Conservation (phyloP, 148 eudicot genomes). For the Camellia japonica region DNA sequence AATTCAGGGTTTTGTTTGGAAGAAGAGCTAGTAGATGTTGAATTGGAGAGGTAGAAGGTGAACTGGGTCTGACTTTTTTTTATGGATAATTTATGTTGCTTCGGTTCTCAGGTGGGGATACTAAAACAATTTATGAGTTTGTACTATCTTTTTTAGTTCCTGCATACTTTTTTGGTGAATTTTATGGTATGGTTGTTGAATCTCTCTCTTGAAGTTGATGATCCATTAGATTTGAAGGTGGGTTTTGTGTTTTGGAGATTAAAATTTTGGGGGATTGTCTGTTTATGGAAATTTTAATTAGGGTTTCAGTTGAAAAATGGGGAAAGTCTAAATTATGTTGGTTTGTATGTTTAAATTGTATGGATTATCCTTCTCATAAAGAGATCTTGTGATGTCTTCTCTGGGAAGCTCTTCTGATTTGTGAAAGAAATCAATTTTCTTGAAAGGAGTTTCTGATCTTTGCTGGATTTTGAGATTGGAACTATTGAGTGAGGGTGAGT, state of each 20-base stretch:
- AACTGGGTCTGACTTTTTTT: conserved; percentile 23
- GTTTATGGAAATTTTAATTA: background rate
- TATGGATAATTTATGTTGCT: conserved; percentile 68
- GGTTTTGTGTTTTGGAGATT: background rate
- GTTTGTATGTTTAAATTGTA: background rate
- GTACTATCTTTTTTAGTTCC: background rate
- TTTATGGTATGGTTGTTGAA: background rate
- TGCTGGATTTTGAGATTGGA: background rate
- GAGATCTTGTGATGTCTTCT: conserved; percentile 7
- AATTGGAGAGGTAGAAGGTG: conserved; percentile 30
- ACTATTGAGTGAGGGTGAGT: background rate
- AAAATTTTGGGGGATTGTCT: background rate
- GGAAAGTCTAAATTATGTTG: background rate
- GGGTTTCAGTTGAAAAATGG: background rate
- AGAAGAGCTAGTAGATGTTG: conserved; percentile 42
- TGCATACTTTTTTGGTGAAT: background rate
- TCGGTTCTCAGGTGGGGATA: conserved; percentile 45
- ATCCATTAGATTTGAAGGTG: background rate
- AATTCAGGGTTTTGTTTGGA: conserved; percentile 16
- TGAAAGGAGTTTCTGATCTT: background rate
- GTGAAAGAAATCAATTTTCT: background rate
- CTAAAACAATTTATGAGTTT: background rate
- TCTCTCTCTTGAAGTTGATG: background rate
- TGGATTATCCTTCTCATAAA: background rate
- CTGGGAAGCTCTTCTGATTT: background rate